Evolutionary conservation across 108 stramenopile species (phyloP).

Genomic region (Cyclotella baltica): DNA sequence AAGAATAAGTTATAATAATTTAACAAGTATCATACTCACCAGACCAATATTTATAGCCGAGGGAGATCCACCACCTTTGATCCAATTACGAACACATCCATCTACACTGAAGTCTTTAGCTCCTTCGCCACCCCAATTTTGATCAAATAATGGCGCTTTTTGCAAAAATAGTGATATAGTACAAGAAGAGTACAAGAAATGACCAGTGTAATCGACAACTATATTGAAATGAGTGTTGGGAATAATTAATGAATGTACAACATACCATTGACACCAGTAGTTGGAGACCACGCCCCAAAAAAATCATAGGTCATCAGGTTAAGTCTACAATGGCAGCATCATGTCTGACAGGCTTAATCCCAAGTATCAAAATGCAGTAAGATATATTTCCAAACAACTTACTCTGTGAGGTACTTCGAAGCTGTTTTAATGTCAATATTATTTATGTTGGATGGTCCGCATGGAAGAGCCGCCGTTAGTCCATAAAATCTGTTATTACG

Average conservation of each 20-base stretch:
- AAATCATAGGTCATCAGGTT: constrained; percentile 52
- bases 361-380: background rate
- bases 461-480: constrained; percentile 45
- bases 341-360: background rate
- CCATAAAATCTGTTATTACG: constrained; percentile 40
- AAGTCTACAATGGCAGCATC: background rate
- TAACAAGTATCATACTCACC: background rate
- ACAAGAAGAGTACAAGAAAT: background rate
- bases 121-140: constrained; percentile 34
- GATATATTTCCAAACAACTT: background rate
- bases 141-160: constrained; percentile 37
- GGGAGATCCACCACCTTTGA: constrained; percentile 29
- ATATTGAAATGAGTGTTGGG: background rate
- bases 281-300: constrained; percentile 25
- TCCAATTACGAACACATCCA: constrained; percentile 47
- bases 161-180: too few relatives aligned
- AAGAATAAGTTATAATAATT: background rate
- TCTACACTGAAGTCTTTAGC: constrained; percentile 40
- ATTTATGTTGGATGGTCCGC: constrained; percentile 36
- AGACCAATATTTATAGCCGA: constrained; percentile 41
- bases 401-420: constrained; percentile 28
- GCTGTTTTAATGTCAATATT: constrained; percentile 35
- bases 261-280: constrained; percentile 33
- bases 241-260: background rate
- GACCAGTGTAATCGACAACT: too few relatives aligned